A percentile compares a stretch with the other conserved stretches of the same genome.
phyloP scores from a whole-genome alignment of 768 basidiomycete species.

The Amyloporia xantha region DNA sequence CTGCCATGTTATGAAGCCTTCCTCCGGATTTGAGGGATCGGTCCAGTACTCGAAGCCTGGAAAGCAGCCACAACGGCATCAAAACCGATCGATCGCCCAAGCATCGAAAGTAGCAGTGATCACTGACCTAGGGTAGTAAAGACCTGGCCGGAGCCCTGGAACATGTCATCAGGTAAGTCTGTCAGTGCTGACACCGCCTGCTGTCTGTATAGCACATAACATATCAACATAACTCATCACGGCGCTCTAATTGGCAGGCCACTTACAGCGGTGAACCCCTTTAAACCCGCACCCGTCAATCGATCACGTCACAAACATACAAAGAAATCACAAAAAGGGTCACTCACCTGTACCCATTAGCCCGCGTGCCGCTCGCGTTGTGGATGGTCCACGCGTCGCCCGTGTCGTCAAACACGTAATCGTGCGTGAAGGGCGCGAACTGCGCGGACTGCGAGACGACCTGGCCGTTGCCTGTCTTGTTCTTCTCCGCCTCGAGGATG shows the following conservation, averaged over 20 bases:
- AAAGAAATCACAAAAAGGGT: not conserved
- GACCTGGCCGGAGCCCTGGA: slow-evolving; percentile 48
- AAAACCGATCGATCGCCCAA: not conserved
- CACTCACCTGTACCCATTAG: slow-evolving; percentile 31
- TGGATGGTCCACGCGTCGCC: slow-evolving; percentile 27
- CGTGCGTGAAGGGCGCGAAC: slow-evolving; percentile 53
- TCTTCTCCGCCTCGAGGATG: slow-evolving; percentile 68
- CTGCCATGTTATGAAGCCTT: slow-evolving; percentile 74
- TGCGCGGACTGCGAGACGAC: slow-evolving; percentile 73
- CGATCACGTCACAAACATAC: not conserved
- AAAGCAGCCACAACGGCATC: too few species aligned
- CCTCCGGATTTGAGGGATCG: slow-evolving; percentile 43
- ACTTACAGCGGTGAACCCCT: not conserved
- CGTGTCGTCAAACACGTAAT: slow-evolving; percentile 36
- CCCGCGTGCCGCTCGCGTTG: slow-evolving; percentile 28
- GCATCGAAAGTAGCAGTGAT: not conserved
- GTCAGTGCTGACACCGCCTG: slow-evolving; percentile 44
- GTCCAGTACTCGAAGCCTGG: slow-evolving; percentile 73
- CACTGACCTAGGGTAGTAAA: slow-evolving; percentile 42
- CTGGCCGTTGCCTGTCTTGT: slow-evolving; percentile 44
- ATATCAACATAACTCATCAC: not conserved
- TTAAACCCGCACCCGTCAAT: not conserved
- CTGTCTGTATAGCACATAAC: slow-evolving; percentile 24
- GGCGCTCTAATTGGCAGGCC: not conserved
- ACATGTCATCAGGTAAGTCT: slow-evolving; percentile 44